These are phyloP conservation scores for Candida sonorensis DNA, from an alignment of 805 yeast species.

Conservation along the genomic window DNA sequence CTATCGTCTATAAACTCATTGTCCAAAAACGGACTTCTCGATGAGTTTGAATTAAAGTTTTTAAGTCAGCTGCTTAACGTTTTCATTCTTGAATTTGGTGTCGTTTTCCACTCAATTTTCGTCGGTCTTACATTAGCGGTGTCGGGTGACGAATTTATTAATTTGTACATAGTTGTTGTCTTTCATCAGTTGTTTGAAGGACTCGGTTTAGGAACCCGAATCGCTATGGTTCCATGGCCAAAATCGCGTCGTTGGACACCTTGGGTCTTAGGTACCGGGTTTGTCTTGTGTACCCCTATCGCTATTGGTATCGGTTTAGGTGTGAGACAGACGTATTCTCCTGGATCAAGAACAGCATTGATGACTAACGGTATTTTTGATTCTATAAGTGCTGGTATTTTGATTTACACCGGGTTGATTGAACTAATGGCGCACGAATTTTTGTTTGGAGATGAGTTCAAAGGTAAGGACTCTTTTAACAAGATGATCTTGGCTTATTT, in stretches of 20 bases:
- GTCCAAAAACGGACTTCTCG: constrained; percentile 28
- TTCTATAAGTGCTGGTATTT: constrained; percentile 70
- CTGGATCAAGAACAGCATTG: constrained; percentile 50
- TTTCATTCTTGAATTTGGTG: constrained; percentile 68
- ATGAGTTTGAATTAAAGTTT: constrained; percentile 24
- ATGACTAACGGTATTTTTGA: constrained; percentile 70
- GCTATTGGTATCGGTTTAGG: constrained; percentile 78
- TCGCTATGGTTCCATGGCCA: constrained; percentile 50
- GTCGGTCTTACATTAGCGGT: constrained; percentile 75
- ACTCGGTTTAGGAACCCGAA: constrained; percentile 74
- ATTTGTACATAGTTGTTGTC: constrained; percentile 61
- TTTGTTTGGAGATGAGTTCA: constrained; percentile 54
- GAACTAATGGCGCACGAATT: constrained; percentile 79
- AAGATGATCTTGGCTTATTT: constrained; percentile 46
- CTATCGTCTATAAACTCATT: constrained; percentile 28
- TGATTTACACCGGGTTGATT: constrained; percentile 70
- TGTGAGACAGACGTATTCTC: constrained; percentile 54
- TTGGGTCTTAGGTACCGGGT: constrained; percentile 47
- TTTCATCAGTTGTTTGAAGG: constrained; percentile 86
- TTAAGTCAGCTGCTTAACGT: constrained; percentile 50
- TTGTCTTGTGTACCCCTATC: constrained; percentile 58
- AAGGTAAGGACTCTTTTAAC: constrained; percentile 47
- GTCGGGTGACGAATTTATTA: constrained; percentile 67
- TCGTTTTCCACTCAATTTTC: constrained; percentile 77
- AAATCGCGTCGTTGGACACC: constrained; percentile 41